A percentile compares a stretch with the other conserved stretches of the same genome.
Evolutionary conservation across 192 early-diverging fungal species (phyloP).

Genomic region (Entrophospora sp.): DNA sequence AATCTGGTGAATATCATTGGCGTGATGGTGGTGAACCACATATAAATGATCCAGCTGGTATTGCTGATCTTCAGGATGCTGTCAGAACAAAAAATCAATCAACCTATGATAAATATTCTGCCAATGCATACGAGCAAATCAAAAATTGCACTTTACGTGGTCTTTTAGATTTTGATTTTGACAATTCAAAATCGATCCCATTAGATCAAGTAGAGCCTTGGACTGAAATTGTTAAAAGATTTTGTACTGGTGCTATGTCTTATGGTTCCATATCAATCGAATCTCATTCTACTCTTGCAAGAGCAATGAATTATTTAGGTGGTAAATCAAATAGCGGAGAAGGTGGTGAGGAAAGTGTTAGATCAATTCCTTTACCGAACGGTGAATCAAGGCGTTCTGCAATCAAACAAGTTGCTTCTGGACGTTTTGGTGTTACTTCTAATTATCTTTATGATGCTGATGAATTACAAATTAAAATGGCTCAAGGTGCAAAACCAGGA

Average conservation of each 20-base stretch:
- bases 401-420: conserved; percentile 98
- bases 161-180: conserved; percentile 81
- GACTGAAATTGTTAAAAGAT: conserved; percentile 92
- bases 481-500: conserved; percentile 97
- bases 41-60: conserved; percentile 81
- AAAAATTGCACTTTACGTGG: conserved; percentile 92
- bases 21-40: conserved; percentile 86
- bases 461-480: conserved; percentile 99
- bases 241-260: conserved; percentile 97
- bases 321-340: conserved; percentile 99
- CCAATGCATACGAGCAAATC: conserved; percentile 69
- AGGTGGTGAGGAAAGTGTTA: conserved; percentile 65
- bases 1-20: conserved; percentile 97
- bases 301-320: conserved; percentile 93
- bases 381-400: conserved; percentile 82
- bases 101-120: conserved; percentile 80
- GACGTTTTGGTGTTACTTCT: conserved; percentile 95
- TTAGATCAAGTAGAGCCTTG: conserved; percentile 96
- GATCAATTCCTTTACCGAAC: conserved; percentile 61
- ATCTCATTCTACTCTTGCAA: conserved; percentile 82
- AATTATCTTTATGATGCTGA: conserved; percentile 92
- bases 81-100: conserved; percentile 84
- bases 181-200: conserved; percentile 62
- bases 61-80: conserved; percentile 91
- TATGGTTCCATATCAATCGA: conserved; percentile 96